A percentile compares a stretch with the other conserved stretches of the same genome.
Conservation (phyloP, 805 yeast species). For the Kodamaea jinghongensis region DNA sequence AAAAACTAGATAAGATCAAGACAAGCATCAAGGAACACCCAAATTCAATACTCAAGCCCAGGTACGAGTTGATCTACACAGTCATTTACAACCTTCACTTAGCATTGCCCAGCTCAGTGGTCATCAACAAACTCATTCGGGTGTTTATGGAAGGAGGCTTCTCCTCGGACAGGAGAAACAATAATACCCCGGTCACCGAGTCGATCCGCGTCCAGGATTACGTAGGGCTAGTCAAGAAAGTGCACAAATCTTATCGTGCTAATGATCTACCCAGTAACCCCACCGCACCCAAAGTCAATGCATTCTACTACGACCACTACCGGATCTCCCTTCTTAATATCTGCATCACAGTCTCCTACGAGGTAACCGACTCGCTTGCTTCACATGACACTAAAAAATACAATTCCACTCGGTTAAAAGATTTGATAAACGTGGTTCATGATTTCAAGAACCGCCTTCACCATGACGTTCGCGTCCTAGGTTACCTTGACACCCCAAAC, state of each 20-base stretch:
- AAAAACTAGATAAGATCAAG: conserved; percentile 1
- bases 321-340: conserved; percentile 15
- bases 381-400: conserved; percentile 1
- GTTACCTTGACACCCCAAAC: conserved; percentile 10
- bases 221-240: not conserved
- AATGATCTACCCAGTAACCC: not conserved
- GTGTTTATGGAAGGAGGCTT: not conserved
- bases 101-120: conserved; percentile 2
- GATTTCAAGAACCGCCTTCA: conserved; percentile 18
- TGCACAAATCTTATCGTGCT: not conserved
- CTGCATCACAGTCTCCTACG: conserved; percentile 4
- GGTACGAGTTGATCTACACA: conserved; percentile 23
- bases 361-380: not conserved
- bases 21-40: conserved; percentile 11
- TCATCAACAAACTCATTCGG: not conserved
- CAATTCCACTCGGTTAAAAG: conserved; percentile 10
- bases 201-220: not conserved
- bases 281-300: conserved; percentile 2
- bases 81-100: conserved; percentile 15
- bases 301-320: conserved; percentile 17
- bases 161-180: not conserved
- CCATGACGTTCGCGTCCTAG: conserved; percentile 18
- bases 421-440: conserved; percentile 11
- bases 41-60: conserved; percentile 7
- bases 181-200: not conserved